These are phyloP conservation scores for Gentiana straminea DNA, from an alignment of 257 asterid species.

Conservation along the genomic window DNA sequence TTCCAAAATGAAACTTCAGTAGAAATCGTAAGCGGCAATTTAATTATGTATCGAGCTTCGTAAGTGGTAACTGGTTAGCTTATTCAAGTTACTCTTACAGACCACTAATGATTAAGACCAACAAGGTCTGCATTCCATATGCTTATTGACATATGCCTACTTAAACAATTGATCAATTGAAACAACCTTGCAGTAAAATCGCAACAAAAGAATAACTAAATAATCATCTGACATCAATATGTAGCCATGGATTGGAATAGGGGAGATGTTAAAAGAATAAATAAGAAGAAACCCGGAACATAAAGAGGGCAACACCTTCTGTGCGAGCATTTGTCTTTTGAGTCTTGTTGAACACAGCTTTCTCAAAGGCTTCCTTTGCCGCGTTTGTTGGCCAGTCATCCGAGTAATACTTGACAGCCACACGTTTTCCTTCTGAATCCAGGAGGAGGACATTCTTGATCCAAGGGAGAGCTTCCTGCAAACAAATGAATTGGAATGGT, in stretches of 20 bases:
- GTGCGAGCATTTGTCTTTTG: conserved; percentile 73
- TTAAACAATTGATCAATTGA: background rate
- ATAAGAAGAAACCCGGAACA: background rate
- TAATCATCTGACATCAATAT: no score
- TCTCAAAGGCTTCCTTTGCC: conserved; percentile 65
- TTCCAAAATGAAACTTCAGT: no score
- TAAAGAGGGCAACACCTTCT: conserved; percentile 37
- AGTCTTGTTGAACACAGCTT: conserved; percentile 59
- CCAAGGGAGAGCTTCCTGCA: conserved; percentile 56
- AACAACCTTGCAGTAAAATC: background rate
- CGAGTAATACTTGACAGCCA: conserved; percentile 63
- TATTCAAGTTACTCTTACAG: no score
- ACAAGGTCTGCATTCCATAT: no score
- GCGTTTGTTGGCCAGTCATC: conserved; percentile 77
- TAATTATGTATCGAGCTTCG: no score
- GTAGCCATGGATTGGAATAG: background rate
- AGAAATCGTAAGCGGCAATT: no score
- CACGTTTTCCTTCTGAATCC: conserved; percentile 73
- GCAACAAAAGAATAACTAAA: background rate
- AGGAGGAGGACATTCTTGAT: conserved; percentile 67
- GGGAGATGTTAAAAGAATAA: background rate
- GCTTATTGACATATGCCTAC: no score
- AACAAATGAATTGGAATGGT: conserved; percentile 2
- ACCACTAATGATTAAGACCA: no score
- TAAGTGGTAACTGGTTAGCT: no score